These are phyloP conservation scores for Fusarium torulosum DNA, from an alignment of 2,329 filamentous ascomycete genomes.

Conservation along the genomic window DNA sequence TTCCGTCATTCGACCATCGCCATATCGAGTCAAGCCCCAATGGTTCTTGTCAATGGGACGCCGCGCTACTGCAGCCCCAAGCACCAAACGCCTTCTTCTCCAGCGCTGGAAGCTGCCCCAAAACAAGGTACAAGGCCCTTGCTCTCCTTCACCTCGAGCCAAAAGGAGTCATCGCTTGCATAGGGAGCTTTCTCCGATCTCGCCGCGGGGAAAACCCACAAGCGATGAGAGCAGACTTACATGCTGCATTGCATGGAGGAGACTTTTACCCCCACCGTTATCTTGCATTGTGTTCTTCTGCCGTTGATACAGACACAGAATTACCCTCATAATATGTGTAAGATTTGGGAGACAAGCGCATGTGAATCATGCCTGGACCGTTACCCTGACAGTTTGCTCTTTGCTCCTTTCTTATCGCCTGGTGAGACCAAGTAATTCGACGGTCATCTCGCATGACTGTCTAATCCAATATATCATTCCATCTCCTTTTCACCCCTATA, in stretches of 20 bases:
- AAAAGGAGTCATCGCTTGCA: conserved; percentile 44
- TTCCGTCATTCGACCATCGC: conserved; percentile 22
- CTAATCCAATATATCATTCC: conserved; percentile 18
- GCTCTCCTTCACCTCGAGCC: conserved; percentile 27
- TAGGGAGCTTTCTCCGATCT: conserved; percentile 44
- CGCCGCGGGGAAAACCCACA: conserved; percentile 40
- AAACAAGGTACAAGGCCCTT: conserved; percentile 30
- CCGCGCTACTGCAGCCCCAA: conserved; percentile 42
- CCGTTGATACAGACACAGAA: conserved; percentile 36
- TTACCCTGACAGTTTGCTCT: conserved; percentile 19
- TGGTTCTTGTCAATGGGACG: conserved; percentile 25
- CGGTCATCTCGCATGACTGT: conserved; percentile 35
- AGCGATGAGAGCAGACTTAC: conserved; percentile 30
- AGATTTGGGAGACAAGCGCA: conserved; percentile 26
- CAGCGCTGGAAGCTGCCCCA: conserved; percentile 42
- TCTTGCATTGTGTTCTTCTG: conserved; percentile 22
- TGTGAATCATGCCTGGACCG: conserved; percentile 30
- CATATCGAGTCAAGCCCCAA: conserved; percentile 42
- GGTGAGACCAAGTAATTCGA: conserved; percentile 28
- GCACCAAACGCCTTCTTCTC: conserved; percentile 43
- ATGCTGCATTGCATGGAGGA: conserved; percentile 29
- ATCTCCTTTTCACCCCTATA: conserved; percentile 23
- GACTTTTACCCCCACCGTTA: conserved; percentile 38
- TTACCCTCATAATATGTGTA: conserved; percentile 47
- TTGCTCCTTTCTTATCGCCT: conserved; percentile 25